Evolutionary conservation across 768 basidiomycete species (phyloP).

Genomic region (Russula olivacea): DNA sequence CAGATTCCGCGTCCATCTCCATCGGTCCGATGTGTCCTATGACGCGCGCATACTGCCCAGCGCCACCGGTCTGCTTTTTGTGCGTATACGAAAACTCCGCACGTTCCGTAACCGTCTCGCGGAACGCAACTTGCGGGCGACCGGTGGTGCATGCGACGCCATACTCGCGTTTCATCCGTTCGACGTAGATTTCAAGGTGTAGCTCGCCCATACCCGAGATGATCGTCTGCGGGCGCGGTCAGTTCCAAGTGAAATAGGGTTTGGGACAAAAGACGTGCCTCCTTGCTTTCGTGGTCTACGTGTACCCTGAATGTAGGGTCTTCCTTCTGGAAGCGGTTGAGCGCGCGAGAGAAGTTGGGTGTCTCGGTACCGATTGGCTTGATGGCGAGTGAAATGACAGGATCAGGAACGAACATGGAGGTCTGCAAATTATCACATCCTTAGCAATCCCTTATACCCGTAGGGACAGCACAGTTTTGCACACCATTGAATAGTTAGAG

Average conservation of each 20-base stretch:
- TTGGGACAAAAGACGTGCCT: slow-evolving; percentile 44
- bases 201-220: slow-evolving; percentile 99
- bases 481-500: slow-evolving; percentile 87
- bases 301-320: slow-evolving; percentile 99
- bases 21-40: slow-evolving; percentile 89
- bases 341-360: slow-evolving; percentile 92
- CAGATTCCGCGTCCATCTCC: slow-evolving; percentile 63
- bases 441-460: neutral
- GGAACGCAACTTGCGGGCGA: slow-evolving; percentile 93
- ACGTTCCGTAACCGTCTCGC: slow-evolving; percentile 84
- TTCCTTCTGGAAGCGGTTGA: slow-evolving; percentile 97
- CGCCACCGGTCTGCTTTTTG: slow-evolving; percentile 97
- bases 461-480: slow-evolving; percentile 26
- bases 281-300: slow-evolving; percentile 88
- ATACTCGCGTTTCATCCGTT: slow-evolving; percentile 98
- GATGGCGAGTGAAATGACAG: slow-evolving; percentile 93
- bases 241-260: neutral
- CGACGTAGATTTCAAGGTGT: slow-evolving; percentile 97
- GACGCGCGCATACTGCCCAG: slow-evolving; percentile 94
- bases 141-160: slow-evolving; percentile 89
- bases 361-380: slow-evolving; percentile 89
- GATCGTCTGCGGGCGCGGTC: slow-evolving; percentile 60
- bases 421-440: slow-evolving; percentile 47
- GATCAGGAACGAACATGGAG: slow-evolving; percentile 97
- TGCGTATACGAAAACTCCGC: slow-evolving; percentile 87